Percentiles rank a stretch among this genome's conserved stretches.
Conservation (phyloP, 768 basidiomycete species). For the Tephrocybe sp. region DNA sequence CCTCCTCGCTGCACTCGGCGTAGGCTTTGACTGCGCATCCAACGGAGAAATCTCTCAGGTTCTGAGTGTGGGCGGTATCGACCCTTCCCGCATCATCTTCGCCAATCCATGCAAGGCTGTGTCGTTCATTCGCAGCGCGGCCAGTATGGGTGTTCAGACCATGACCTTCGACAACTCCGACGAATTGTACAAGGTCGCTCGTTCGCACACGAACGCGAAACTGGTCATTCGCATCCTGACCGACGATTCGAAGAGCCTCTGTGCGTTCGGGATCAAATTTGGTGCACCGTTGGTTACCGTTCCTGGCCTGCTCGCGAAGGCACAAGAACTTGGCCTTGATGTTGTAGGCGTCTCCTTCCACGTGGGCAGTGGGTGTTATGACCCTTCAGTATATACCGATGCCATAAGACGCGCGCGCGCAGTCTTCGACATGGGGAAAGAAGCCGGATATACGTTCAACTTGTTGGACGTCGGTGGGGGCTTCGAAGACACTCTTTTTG, state of each 20-base stretch:
- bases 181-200: slow-evolving; percentile 91
- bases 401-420: slow-evolving; percentile 80
- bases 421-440: slow-evolving; percentile 86
- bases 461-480: slow-evolving; percentile 96
- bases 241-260: slow-evolving; percentile 95
- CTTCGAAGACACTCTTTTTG: slow-evolving; percentile 88
- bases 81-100: slow-evolving; percentile 86
- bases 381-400: slow-evolving; percentile 86
- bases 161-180: slow-evolving; percentile 99
- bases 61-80: slow-evolving; percentile 69
- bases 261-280: slow-evolving; percentile 93
- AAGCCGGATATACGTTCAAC: slow-evolving; percentile 77
- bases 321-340: slow-evolving; percentile 74
- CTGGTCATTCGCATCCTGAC: slow-evolving; percentile 93
- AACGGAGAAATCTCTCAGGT: slow-evolving; percentile 89
- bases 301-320: slow-evolving; percentile 75
- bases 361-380: slow-evolving; percentile 96
- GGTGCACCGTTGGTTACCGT: slow-evolving; percentile 88
- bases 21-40: slow-evolving; percentile 98
- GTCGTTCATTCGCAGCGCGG: slow-evolving; percentile 88
- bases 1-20: slow-evolving; percentile 84
- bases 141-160: slow-evolving; percentile 74
- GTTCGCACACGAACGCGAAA: slow-evolving; percentile 76
- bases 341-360: slow-evolving; percentile 98
- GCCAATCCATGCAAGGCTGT: slow-evolving; percentile 99